Evolutionary conservation across 2,329 filamentous ascomycete species (phyloP).

Genomic region (Hymenotorrendiella dingleyae): DNA sequence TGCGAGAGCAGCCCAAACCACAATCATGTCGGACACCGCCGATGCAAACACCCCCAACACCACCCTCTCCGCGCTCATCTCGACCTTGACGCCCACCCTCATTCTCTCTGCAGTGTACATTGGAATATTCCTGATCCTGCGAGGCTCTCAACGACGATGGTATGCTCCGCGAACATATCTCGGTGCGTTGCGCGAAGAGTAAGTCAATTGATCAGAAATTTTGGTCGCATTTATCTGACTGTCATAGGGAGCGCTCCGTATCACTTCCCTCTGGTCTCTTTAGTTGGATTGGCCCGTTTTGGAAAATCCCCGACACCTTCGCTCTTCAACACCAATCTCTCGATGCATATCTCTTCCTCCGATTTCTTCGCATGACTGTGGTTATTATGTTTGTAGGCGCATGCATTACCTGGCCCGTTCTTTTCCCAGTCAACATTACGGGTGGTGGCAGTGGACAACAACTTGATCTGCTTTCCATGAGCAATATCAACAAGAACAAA

Average conservation of each 20-base stretch:
- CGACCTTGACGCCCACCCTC: conserved; percentile 41
- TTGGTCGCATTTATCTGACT: conserved; percentile 7
- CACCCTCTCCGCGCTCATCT: conserved; percentile 37
- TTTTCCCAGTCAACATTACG: conserved; percentile 76
- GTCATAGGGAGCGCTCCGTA: conserved; percentile 49
- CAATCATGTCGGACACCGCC: conserved; percentile 6
- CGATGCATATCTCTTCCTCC: conserved; percentile 85
- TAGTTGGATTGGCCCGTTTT: conserved; percentile 64
- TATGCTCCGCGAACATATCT: conserved; percentile 52
- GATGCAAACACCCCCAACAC: conserved; percentile 9
- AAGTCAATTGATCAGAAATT: too few species aligned
- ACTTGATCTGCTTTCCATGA: conserved; percentile 72
- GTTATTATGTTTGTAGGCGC: conserved; percentile 80
- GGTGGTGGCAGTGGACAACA: conserved; percentile 60
- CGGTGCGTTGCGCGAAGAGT: conserved; percentile 41
- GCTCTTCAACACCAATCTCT: conserved; percentile 86
- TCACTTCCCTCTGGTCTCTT: conserved; percentile 54
- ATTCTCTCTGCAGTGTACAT: conserved; percentile 39
- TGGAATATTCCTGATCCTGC: conserved; percentile 43
- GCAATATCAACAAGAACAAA: conserved; percentile 59
- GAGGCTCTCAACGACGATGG: conserved; percentile 40
- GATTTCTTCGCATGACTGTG: conserved; percentile 74
- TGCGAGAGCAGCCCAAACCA: background rate
- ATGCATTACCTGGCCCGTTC: conserved; percentile 79
- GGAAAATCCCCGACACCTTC: conserved; percentile 66